Evolutionary conservation across 352 stramenopile genomes (phyloP).

Genomic region (Pilasporangium apinafurcum): DNA sequence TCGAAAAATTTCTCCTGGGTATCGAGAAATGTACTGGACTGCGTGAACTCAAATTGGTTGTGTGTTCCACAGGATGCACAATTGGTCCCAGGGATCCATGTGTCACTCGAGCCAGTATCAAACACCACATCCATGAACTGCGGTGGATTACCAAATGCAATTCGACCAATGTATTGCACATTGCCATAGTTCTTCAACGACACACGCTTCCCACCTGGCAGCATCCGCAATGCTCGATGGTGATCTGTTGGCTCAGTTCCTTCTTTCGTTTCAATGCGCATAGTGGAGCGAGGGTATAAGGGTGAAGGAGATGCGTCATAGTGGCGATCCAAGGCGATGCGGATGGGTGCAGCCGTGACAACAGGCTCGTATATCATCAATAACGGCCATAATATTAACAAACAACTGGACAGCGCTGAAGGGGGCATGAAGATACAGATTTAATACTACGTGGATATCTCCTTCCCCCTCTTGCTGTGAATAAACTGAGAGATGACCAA

Average conservation of each 20-base stretch:
- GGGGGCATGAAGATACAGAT: too few relatives aligned
- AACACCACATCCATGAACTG: conserved; percentile 71
- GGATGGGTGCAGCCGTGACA: conserved; percentile 23
- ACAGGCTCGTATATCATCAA: too few relatives aligned
- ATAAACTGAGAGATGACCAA: too few relatives aligned
- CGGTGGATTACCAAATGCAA: conserved; percentile 66
- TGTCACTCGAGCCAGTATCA: conserved; percentile 79
- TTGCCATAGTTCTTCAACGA: conserved; percentile 78
- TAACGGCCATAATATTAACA: too few relatives aligned
- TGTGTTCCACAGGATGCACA: conserved; percentile 51
- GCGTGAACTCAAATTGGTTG: conserved; percentile 36
- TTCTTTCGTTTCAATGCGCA: conserved; percentile 9
- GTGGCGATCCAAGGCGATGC: conserved; percentile 18
- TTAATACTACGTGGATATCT: too few relatives aligned
- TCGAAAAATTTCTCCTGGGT: conserved; percentile 75
- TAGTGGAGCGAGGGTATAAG: not conserved
- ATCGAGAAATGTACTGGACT: conserved; percentile 64
- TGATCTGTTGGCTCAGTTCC: conserved; percentile 2
- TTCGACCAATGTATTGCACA: conserved; percentile 72
- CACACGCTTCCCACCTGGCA: conserved; percentile 38
- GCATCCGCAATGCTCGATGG: not conserved
- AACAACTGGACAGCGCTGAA: too few relatives aligned
- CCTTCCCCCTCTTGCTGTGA: too few relatives aligned
- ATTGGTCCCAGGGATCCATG: conserved; percentile 57
- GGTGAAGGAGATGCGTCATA: not conserved